Base-by-base conservation (phyloP, 2,329 filamentous ascomycete species). In the Dothistroma pini region DNA sequence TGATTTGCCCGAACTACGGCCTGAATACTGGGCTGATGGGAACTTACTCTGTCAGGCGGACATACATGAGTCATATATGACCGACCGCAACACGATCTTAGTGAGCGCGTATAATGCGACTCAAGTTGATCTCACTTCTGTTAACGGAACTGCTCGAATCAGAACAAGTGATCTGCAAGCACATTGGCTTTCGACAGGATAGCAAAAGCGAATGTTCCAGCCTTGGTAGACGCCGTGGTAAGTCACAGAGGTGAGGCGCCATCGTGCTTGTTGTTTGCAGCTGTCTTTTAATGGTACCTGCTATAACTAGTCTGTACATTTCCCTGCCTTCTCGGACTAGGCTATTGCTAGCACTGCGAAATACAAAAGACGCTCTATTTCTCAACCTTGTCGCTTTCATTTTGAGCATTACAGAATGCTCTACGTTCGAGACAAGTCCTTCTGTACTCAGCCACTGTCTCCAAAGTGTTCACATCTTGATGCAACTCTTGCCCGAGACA, bases 21-120 rank as follows among this genome's bases (percentile, higher is more conserved):
- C 50, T 66, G 31, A 56, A 61, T 21, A 53, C 59, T 32, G 57
- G 61, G 14, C 12, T 54, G 56, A 62, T 19, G 63, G 56, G 8
- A 62, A 56, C 10, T 63, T 62, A n/a, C 34, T 21, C 8, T 66
- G 67, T 29, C 60, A 61, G 56, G 63, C 74, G 38, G 74, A 75
- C 50, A 62, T 75, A n/a, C 74, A 76, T 60, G 75, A 76, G 51
- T 66, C 68, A 12, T 63, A 59, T 32, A 68, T 75, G 31, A 74
- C 74, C 1, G 57, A 66, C 14, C 58, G 68, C 10, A 62, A 69
- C 29, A 72, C 73, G 2, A 70, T 76, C 25, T 57, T 75, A 5
- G 66, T 72, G 5, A 72, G 69, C 2, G 66, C 64, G 1, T 71
- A 71, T 61, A 75, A 76, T 56, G 68, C 70, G 32, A 74, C 71